phyloP scores from a whole-genome alignment of 2,329 filamentous ascomycete genomes.

The Diaporthe sp. region DNA sequence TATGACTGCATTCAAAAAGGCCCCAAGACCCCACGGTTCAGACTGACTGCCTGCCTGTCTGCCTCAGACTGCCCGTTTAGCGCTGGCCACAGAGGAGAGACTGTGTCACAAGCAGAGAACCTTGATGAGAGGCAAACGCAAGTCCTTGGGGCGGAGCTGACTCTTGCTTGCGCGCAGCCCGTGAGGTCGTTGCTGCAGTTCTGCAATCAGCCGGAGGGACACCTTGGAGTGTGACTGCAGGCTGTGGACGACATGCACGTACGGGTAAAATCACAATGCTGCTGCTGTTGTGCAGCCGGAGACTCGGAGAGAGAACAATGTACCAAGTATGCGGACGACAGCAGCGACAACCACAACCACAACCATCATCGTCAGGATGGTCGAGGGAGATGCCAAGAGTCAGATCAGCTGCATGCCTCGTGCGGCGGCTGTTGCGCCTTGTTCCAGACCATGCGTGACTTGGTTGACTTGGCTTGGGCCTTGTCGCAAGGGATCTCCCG shows the following conservation, averaged over 20 bases:
- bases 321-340: not conserved
- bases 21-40: slow-evolving; percentile 4
- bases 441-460: not conserved
- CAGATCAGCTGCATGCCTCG: slow-evolving; percentile 7
- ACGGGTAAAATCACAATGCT: not conserved
- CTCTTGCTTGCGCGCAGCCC: slow-evolving; percentile 9
- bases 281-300: not conserved
- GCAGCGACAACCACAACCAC: not conserved
- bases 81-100: not conserved
- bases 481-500: slow-evolving; percentile 9
- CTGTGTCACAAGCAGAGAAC: slow-evolving; percentile 6
- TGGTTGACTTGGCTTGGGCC: not conserved
- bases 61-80: not conserved
- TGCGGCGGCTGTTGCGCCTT: slow-evolving; percentile 16
- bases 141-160: slow-evolving; percentile 9
- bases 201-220: not conserved
- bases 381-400: not conserved
- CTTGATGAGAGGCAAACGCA: not conserved
- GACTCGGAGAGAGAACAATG: not conserved
- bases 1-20: not conserved
- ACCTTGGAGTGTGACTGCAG: not conserved
- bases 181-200: not conserved
- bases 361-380: not conserved
- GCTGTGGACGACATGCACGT: not conserved
- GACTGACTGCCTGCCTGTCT: not conserved